Evolutionary conservation across 2,329 filamentous ascomycete species (phyloP).

Genomic region (Pezicula carpinea): DNA sequence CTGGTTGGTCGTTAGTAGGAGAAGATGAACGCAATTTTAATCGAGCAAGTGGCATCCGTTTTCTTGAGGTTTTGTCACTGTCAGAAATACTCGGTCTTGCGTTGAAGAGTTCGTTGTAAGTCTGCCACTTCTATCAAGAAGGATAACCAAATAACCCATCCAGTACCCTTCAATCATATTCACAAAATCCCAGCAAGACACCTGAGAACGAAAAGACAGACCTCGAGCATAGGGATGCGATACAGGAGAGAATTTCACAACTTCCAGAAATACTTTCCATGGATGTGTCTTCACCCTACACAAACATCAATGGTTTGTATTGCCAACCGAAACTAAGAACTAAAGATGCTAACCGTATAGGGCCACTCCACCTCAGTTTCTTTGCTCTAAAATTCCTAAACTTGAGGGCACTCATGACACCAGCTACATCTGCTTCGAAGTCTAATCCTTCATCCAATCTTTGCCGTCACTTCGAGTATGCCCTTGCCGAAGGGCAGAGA

Average conservation of each 20-base stretch:
- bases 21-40: constrained; percentile 28
- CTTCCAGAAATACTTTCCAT: no score
- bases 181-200: constrained; percentile 6
- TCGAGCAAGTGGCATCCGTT: constrained; percentile 33
- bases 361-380: constrained; percentile 37
- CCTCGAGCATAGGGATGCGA: no score
- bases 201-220: no score
- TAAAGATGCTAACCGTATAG: constrained; percentile 8
- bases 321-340: no score
- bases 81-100: constrained; percentile 8
- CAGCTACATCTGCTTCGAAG: constrained; percentile 38
- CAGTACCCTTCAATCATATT: constrained; percentile 15
- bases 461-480: constrained; percentile 5
- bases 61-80: constrained; percentile 10
- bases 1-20: constrained; percentile 30
- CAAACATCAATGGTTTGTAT: no score
- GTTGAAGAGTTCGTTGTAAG: constrained; percentile 11
- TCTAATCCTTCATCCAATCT: constrained; percentile 26
- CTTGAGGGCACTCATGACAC: constrained; percentile 41
- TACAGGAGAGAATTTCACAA: no score
- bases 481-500: constrained; percentile 9
- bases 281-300: no score
- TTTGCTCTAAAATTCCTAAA: constrained; percentile 38
- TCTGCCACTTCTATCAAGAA: background rate
- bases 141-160: background rate